Conservation (phyloP, 257 asterid genomes). For the Fraxinus pennsylvanica region DNA sequence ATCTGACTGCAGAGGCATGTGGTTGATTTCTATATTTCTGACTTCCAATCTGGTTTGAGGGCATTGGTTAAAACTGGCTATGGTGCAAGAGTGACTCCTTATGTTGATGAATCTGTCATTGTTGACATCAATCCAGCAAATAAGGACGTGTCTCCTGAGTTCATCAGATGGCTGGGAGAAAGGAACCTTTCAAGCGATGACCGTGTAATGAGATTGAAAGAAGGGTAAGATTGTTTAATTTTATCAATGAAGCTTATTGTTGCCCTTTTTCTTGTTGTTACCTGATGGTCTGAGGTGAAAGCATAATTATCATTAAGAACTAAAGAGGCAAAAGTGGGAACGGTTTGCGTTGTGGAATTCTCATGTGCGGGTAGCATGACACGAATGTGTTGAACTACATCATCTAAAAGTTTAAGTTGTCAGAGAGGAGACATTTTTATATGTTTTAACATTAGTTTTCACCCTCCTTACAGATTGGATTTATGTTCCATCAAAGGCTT, state of each 20-base stretch:
- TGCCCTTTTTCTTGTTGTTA: neutral
- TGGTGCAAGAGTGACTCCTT: constrained; percentile 61
- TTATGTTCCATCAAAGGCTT: neutral
- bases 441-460: too few species aligned
- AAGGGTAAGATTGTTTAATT: constrained; percentile 49
- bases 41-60: constrained; percentile 66
- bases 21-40: constrained; percentile 64
- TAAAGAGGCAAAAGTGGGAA: neutral
- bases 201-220: constrained; percentile 62
- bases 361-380: neutral
- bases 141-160: constrained; percentile 56
- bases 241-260: neutral
- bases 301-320: neutral
- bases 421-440: too few species aligned
- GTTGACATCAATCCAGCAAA: constrained; percentile 57
- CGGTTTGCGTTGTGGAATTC: neutral
- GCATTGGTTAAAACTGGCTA: constrained; percentile 67
- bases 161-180: constrained; percentile 56
- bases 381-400: too few species aligned
- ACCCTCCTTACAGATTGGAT: neutral
- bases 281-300: neutral
- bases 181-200: constrained; percentile 65
- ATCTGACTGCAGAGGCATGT: constrained; percentile 55
- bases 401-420: too few species aligned
- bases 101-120: constrained; percentile 59